These are phyloP conservation scores for Lagenidium giganteum DNA, from an alignment of 352 stramenopile genomes.

Conservation along the genomic window DNA sequence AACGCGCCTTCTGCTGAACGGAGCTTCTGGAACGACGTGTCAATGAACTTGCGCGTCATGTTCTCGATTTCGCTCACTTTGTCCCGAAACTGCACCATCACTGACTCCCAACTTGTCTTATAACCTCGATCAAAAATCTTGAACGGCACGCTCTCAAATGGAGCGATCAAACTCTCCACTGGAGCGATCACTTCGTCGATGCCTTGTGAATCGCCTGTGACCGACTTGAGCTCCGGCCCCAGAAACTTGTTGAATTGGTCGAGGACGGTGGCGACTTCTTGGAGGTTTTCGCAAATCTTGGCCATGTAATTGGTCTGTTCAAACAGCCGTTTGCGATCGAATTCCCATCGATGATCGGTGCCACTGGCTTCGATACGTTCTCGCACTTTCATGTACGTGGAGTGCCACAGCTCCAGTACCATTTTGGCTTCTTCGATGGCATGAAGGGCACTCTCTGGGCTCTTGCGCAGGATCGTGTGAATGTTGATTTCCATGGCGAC, in stretches of 20 bases:
- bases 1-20: constrained; percentile 93
- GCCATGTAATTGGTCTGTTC: constrained; percentile 97
- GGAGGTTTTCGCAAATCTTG: constrained; percentile 92
- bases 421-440: constrained; percentile 89
- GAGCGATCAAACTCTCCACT: constrained; percentile 79
- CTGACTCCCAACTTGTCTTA: constrained; percentile 92
- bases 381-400: constrained; percentile 93
- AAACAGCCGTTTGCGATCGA: constrained; percentile 93
- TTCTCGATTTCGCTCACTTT: constrained; percentile 94
- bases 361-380: constrained; percentile 92
- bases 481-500: constrained; percentile 91
- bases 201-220: constrained; percentile 91
- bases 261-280: constrained; percentile 90
- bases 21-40: constrained; percentile 95
- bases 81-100: constrained; percentile 93
- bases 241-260: constrained; percentile 97
- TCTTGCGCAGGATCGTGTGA: constrained; percentile 83
- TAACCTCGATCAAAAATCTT: constrained; percentile 93
- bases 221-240: constrained; percentile 92
- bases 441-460: constrained; percentile 64
- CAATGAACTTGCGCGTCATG: constrained; percentile 94
- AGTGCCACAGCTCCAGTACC: constrained; percentile 91
- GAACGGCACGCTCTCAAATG: constrained; percentile 88
- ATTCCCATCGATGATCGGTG: constrained; percentile 95
- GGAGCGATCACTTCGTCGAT: constrained; percentile 93